Evolutionary conservation across 1,284 basidiomycete species (phyloP).

Genomic region (Marasmius fiardii): DNA sequence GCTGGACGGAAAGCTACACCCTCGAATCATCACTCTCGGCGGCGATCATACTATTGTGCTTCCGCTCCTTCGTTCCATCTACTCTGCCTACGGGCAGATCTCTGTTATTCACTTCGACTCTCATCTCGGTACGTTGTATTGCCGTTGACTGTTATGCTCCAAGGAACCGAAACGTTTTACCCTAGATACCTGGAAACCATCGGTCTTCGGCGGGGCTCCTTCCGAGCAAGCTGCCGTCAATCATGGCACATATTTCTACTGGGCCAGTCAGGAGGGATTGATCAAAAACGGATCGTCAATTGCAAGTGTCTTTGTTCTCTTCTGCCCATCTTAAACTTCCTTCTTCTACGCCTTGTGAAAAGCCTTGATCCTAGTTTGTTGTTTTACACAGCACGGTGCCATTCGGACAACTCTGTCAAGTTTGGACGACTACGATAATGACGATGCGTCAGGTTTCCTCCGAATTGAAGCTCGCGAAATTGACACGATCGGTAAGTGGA

Average conservation of each 20-base stretch:
- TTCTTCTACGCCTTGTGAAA: slow-evolving; percentile 13
- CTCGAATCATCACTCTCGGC: slow-evolving; percentile 69
- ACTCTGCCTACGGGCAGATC: slow-evolving; percentile 67
- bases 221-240: slow-evolving; percentile 67
- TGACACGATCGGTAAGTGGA: slow-evolving; percentile 56
- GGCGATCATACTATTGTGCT: slow-evolving; percentile 75
- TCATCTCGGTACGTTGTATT: slow-evolving; percentile 42
- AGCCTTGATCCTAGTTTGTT: slow-evolving; percentile 72
- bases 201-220: slow-evolving; percentile 67
- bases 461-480: slow-evolving; percentile 77
- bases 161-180: not conserved
- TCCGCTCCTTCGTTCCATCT: slow-evolving; percentile 51
- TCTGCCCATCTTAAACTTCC: slow-evolving; percentile 12
- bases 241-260: slow-evolving; percentile 78
- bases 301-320: slow-evolving; percentile 58
- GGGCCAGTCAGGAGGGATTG: slow-evolving; percentile 72
- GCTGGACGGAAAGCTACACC: slow-evolving; percentile 61
- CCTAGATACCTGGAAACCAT: slow-evolving; percentile 69
- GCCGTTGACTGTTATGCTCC: too few relatives aligned
- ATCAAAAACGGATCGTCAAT: slow-evolving; percentile 77
- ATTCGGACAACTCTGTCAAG: slow-evolving; percentile 74
- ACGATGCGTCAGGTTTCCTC: slow-evolving; percentile 64
- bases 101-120: slow-evolving; percentile 82
- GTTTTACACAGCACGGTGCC: slow-evolving; percentile 64
- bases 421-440: slow-evolving; percentile 67